Evolutionary conservation across 2,329 filamentous ascomycete species (phyloP), one percentile per base, ranked within the genome.

Genomic region (Penicillium sp.): DNA sequence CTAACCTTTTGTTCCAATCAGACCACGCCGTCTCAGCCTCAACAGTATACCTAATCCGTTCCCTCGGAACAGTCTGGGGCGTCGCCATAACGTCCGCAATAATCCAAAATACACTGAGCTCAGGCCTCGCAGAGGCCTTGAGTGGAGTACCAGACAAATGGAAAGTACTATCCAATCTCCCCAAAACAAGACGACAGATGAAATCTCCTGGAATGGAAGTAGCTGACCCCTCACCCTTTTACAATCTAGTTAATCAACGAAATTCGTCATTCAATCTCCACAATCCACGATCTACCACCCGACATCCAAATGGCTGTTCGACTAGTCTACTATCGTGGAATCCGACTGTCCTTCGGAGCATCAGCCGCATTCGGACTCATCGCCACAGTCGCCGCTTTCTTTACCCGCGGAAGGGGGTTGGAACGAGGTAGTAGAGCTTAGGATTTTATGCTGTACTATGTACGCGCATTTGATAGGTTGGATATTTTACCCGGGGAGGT

Each of bases 11-110:
- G 0, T 26, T 16, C 10, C 11, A 27, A n/a, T 13, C 37, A 86
- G 85, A 88, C 52, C 85, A 88, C 64, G 85, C 85, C 11, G 85
- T 88, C 1, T 83, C 82, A 0, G 81, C 85, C 2, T 88, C 85
- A 1, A 86, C 83, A 0, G 82, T 87, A 7, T 88, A 88, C 67
- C 78, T 88, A 21, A 81, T 88, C 44, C 81, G 86, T 26, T 88
- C 85, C 0, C 73, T 88, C 3, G 86, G 85, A 2, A 83, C 81
- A 0, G 85, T 88, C 16, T 88, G 84, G 81, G 85, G 86, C 10
- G 86, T 88, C 1, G 85, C 86, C 0, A 76, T 85, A 35, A 84
- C 84, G 0, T 86, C 85, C 9, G 81, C 85, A 7, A 85, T 88
- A 45, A 78, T 87, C 33, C 86, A 88, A 71, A 88, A 84, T 55